phyloP scores from a whole-genome alignment of 306 rosid genomes.

The Cyamopsis tetragonoloba region DNA sequence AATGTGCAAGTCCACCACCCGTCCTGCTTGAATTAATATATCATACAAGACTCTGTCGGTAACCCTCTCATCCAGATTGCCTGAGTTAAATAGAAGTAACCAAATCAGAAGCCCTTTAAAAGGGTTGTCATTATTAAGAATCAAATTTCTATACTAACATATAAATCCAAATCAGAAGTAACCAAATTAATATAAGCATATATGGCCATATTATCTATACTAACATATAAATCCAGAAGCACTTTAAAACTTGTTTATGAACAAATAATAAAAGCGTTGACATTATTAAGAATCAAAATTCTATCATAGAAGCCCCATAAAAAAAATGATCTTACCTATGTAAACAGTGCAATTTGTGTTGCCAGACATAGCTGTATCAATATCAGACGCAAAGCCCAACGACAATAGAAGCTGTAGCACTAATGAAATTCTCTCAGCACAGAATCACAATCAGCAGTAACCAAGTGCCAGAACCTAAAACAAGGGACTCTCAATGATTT shows the following conservation, averaged over 20 bases:
- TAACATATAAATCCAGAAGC: background rate
- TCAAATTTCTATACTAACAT: background rate
- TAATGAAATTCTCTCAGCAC: background rate
- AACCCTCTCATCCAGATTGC: constrained; percentile 90
- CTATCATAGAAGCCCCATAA: background rate
- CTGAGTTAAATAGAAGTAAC: constrained; percentile 36
- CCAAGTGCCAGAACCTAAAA: background rate
- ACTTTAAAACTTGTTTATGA: background rate
- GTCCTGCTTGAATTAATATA: constrained; percentile 84
- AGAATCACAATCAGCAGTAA: background rate
- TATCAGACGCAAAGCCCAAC: constrained; percentile 31
- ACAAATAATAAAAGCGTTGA: background rate
- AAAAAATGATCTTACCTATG: constrained; percentile 32
- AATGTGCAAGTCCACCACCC: constrained; percentile 75
- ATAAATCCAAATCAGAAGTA: background rate
- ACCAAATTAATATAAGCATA: too few relatives aligned
- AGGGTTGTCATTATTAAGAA: background rate
- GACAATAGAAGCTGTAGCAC: background rate
- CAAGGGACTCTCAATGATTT: background rate
- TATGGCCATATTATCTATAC: background rate
- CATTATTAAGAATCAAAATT: background rate
- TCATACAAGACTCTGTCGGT: constrained; percentile 81
- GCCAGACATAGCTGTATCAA: constrained; percentile 38
- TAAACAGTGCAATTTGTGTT: constrained; percentile 47
- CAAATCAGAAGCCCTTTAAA: constrained; percentile 14